Evolutionary conservation across 2,329 filamentous ascomycete species (phyloP).

Genomic region (Aspergillus pseudoviridinutans): DNA sequence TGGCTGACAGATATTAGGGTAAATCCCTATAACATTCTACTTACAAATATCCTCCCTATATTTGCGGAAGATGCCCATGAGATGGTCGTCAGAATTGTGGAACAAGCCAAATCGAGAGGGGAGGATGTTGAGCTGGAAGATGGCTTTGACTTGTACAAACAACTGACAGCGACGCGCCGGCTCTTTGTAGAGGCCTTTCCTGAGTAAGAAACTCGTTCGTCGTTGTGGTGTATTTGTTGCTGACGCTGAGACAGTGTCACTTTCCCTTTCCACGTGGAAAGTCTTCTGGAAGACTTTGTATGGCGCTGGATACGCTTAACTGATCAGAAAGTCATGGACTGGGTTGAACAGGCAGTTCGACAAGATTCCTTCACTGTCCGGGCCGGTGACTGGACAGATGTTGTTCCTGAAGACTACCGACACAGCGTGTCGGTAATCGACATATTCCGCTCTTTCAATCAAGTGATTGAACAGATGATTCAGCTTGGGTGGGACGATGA

Average conservation of each 20-base stretch:
- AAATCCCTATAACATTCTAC: constrained; percentile 65
- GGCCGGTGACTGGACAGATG: constrained; percentile 57
- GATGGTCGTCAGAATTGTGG: constrained; percentile 76
- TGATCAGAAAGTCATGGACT: constrained; percentile 72
- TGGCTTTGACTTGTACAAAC: constrained; percentile 88
- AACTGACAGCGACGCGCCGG: constrained; percentile 76
- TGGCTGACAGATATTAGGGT: constrained; percentile 37
- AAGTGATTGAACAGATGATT: constrained; percentile 82
- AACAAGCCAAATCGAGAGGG: constrained; percentile 63
- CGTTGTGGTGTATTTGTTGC: background rate
- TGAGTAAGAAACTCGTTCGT: constrained; percentile 34
- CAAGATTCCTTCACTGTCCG: constrained; percentile 82
- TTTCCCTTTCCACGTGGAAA: constrained; percentile 86
- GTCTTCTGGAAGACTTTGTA: constrained; percentile 82
- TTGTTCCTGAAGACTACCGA: constrained; percentile 72
- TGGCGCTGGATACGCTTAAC: constrained; percentile 90
- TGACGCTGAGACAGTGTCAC: constrained; percentile 42
- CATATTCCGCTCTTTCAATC: constrained; percentile 89
- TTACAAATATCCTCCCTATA: constrained; percentile 79
- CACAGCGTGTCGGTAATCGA: constrained; percentile 94
- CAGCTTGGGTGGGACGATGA: constrained; percentile 90
- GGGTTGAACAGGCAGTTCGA: constrained; percentile 86
- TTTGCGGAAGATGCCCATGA: constrained; percentile 88
- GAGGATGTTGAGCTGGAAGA: constrained; percentile 83
- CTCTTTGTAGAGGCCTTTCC: constrained; percentile 76